Conservation (phyloP, 2,329 filamentous ascomycete species). For the Aspergillus neotritici region DNA sequence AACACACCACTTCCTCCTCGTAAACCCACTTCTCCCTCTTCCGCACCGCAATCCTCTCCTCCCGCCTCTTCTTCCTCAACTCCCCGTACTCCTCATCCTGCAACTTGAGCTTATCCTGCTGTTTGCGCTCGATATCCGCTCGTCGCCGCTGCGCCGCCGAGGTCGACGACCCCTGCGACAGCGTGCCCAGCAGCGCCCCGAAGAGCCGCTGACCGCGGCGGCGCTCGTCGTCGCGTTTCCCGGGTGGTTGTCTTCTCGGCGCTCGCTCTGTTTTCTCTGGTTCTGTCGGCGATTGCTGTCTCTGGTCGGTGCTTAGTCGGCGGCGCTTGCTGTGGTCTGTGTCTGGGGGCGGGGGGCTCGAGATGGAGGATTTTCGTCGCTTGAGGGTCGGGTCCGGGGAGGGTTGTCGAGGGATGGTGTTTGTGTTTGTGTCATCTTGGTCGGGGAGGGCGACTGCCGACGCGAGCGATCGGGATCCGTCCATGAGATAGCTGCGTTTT, state of each 20-base stretch:
- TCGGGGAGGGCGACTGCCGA: slow-evolving; percentile 53
- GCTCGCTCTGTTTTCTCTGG: slow-evolving; percentile 15
- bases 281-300: slow-evolving; percentile 20
- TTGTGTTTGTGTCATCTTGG: slow-evolving; percentile 14
- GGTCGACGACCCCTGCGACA: slow-evolving; percentile 63
- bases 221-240: slow-evolving; percentile 65
- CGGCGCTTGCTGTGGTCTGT: slow-evolving; percentile 54
- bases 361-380: slow-evolving; percentile 50
- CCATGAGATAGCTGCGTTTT: slow-evolving; percentile 4
- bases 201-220: slow-evolving; percentile 81
- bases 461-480: slow-evolving; percentile 36
- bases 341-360: slow-evolving; percentile 38
- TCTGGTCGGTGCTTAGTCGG: slow-evolving; percentile 38
- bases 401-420: slow-evolving; percentile 5
- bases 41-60: slow-evolving; percentile 56
- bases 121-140: slow-evolving; percentile 74
- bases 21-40: slow-evolving; percentile 66
- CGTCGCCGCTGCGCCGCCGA: slow-evolving; percentile 61
- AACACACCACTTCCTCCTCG: slow-evolving; percentile 68
- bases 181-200: slow-evolving; percentile 69
- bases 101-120: slow-evolving; percentile 71
- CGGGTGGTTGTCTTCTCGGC: slow-evolving; percentile 25
- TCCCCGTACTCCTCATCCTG: slow-evolving; percentile 68
- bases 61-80: slow-evolving; percentile 59
- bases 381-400: slow-evolving; percentile 39